Base-by-base conservation (phyloP, 805 yeast species). In the Candida nanaspora region DNA sequence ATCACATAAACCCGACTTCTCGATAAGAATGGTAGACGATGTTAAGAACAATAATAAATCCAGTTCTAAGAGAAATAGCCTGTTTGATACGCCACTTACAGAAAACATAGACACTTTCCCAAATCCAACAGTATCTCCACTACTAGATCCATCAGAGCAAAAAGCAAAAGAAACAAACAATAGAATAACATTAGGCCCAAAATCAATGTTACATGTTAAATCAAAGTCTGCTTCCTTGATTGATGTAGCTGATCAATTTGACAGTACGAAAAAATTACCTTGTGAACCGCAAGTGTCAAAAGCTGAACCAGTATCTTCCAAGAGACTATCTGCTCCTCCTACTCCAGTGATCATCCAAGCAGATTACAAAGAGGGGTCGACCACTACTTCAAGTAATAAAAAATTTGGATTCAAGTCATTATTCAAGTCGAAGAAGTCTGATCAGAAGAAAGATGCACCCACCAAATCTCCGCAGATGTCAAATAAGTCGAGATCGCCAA, bases 321-420 rank as follows among this genome's bases (percentile, higher is more conserved):
- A 19, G 4, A n/a, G n/a, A 26, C 18, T n/a, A 19, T 20, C 9
- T 6, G 5, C n/a, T 4, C 16, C 36, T 6, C 16, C 19, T 18
- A 22, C 28, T 14, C 28, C 26, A n/a, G 33, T 30, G 6, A 16
- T 30, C 6, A 16, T 16, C 6, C 20, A 30, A 15, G 19, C 16
- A 23, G 16, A 25, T 6, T 11, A 18, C 30, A 35, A 22, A 8
- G 29, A n/a, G 7, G 8, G 26, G n/a, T n/a, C n/a, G n/a, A n/a
- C n/a, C n/a, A n/a, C n/a, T n/a, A n/a, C n/a, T n/a, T n/a, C n/a
- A n/a, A n/a, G n/a, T n/a, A n/a, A n/a, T n/a, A 46, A 53, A 22
- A 51, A 53, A 34, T 42, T 62, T 26, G 55, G 52, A 2, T 57
- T 60, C 30, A 57, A 53, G 21, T 50, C 58, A 3, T 42, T 60